Evolutionary conservation across 129 eudicot genomes (phyloP), one percentile per base, ranked within the genome.

Genomic region (Smallanthus sonchifolius): DNA sequence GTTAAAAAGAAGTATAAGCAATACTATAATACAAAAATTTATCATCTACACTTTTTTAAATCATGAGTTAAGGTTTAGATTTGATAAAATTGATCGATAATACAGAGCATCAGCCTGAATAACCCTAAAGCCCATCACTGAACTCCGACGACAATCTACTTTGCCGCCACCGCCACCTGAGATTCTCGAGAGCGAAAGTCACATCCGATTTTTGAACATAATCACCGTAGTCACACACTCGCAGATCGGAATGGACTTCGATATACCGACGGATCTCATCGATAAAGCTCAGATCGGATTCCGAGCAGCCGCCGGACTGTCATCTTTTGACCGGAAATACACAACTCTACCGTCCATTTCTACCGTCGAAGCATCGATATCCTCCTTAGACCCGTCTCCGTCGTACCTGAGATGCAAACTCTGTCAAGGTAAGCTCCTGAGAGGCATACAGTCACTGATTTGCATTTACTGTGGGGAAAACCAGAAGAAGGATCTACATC

Each of bases 391-490:
- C 44, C 81, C 92, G 2, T 78, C 86, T n/a, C 86, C 89, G 38
- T 70, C 86, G 7, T 11, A 74, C 39, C 77, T 84, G 32, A 81
- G 96, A 66, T 92, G 98, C 80, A 65, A 67, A 56, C 80, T 49
- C 36, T 92, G 98, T 67, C 67, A 84, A 5, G 96, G 83, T 14
- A 84, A 70, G 86, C 90, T 92, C 8, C 67, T 92, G 28, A 87
- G 95, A 79, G 98, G 94, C 7, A 19, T 73, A 5, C 81, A 81
- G 15, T 89, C 98, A 8, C 68, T 87, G 7, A 75, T 92, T 81
- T 92, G 98, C 79, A 37, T 87, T 2, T 90, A 89, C 74, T 92
- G 98, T 60, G 98, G 92, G 7, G 56, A 75, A 49, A 79, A 40
- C 37, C 85, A 79, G 52, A 77, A 52, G 8, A 74, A 75, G 51